A percentile compares a stretch with the other conserved stretches of the same genome.
Conservation (phyloP, 495 filamentous ascomycete genomes). For the Neurospora sublineolata region DNA sequence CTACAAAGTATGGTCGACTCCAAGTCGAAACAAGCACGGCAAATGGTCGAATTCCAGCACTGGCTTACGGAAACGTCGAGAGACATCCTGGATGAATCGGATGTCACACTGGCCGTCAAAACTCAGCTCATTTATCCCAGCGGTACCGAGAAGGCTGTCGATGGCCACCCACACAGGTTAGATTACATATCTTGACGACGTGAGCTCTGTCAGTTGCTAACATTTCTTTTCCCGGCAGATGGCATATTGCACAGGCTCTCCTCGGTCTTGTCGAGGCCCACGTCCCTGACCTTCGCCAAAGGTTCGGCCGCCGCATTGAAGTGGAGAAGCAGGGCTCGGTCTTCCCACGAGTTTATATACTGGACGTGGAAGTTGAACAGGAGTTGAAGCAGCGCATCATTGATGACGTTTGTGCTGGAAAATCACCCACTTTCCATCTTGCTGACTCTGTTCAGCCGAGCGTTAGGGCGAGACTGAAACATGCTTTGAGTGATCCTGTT, state of each 20-base stretch:
- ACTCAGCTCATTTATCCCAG: constrained; percentile 41
- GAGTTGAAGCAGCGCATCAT: not conserved
- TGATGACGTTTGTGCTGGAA: not conserved
- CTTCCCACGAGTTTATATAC: not conserved
- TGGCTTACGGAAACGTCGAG: constrained; percentile 35
- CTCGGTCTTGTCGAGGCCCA: constrained; percentile 25
- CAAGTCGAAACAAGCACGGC: constrained; percentile 14
- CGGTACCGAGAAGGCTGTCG: constrained; percentile 35
- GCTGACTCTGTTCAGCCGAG: not conserved
- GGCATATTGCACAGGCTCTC: constrained; percentile 33
- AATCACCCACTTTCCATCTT: not conserved
- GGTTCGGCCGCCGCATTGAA: not conserved
- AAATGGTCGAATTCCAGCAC: constrained; percentile 33
- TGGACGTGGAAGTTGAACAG: not conserved
- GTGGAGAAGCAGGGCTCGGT: not conserved
- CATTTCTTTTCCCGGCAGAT: constrained; percentile 13
- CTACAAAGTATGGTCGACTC: constrained; percentile 1
- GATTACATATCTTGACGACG: not conserved
- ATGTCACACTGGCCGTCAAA: constrained; percentile 38
- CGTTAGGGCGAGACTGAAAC: not conserved
- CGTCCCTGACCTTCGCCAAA: constrained; percentile 15
- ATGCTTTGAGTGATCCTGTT: not conserved
- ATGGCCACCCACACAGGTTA: constrained; percentile 32
- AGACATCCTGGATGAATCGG: constrained; percentile 48
- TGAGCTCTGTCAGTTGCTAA: not conserved